phyloP scores from a whole-genome alignment of 2,329 filamentous ascomycete species.

The Clarireedia hainanense region DNA sequence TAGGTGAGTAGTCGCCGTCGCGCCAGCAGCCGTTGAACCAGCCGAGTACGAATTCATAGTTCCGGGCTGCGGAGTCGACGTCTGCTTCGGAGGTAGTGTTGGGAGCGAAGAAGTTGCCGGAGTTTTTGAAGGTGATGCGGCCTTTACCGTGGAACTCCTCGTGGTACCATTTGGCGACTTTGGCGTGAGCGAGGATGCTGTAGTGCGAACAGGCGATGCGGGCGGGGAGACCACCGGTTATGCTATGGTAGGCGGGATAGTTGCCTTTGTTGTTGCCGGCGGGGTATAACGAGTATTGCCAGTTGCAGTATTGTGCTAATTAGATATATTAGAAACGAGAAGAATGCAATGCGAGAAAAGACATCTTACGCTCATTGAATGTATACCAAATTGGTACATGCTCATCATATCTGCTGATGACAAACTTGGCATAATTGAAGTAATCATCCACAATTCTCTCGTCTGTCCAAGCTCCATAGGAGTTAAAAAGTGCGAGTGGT shows the following conservation, averaged over 20 bases:
- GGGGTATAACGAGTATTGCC: conserved; percentile 38
- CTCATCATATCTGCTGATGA: conserved; percentile 43
- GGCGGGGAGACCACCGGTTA: conserved; percentile 33
- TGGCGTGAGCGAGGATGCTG: conserved; percentile 41
- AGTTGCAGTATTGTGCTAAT: conserved; percentile 37
- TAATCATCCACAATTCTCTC: conserved; percentile 42
- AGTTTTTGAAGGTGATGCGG: conserved; percentile 40
- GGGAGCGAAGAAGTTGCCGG: conserved; percentile 39
- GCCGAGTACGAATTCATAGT: conserved; percentile 39
- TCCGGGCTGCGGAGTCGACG: conserved; percentile 23
- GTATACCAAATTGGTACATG: conserved; percentile 45
- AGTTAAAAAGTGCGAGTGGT: conserved; percentile 32
- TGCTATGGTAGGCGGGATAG: conserved; percentile 37
- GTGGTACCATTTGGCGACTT: conserved; percentile 45
- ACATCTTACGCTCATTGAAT: conserved; percentile 43
- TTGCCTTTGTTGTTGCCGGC: conserved; percentile 32
- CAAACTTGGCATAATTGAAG: conserved; percentile 45
- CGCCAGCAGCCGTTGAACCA: conserved; percentile 41
- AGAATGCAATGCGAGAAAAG: conserved; percentile 8
- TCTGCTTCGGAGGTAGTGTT: conserved; percentile 29
- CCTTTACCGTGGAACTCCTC: conserved; percentile 44
- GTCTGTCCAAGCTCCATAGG: conserved; percentile 38
- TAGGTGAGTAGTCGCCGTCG: conserved; percentile 41
- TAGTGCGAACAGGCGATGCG: conserved; percentile 38
- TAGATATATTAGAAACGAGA: background rate